Evolutionary conservation across 2,329 filamentous ascomycete genomes (phyloP).

Genomic region (Trichoderma harzianum): DNA sequence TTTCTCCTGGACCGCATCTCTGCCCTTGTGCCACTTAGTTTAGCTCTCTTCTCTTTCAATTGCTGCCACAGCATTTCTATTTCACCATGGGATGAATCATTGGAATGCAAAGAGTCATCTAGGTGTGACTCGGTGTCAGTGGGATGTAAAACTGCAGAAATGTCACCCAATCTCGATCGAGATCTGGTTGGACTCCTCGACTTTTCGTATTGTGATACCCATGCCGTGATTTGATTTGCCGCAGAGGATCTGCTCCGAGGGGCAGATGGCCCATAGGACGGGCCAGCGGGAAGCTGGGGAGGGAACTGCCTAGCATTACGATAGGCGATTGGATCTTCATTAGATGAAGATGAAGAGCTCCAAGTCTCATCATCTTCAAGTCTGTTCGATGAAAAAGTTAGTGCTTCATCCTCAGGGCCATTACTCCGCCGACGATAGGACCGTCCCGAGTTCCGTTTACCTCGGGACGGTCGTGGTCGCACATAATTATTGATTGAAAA

Average conservation of each 20-base stretch:
- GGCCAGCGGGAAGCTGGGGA: constrained; percentile 31
- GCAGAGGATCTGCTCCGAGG: constrained; percentile 28
- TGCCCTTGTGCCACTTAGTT: constrained; percentile 27
- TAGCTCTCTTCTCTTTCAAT: constrained; percentile 34
- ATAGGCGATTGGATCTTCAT: constrained; percentile 30
- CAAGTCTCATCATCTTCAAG: constrained; percentile 23
- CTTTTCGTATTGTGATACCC: constrained; percentile 33
- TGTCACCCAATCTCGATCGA: constrained; percentile 14
- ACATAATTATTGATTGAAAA: not conserved
- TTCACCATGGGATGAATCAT: constrained; percentile 28
- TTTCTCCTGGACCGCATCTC: constrained; percentile 34
- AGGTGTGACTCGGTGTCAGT: constrained; percentile 18
- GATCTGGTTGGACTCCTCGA: constrained; percentile 25
- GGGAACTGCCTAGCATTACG: constrained; percentile 33
- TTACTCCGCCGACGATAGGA: constrained; percentile 5
- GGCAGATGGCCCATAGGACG: constrained; percentile 22
- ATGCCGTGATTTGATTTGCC: constrained; percentile 34
- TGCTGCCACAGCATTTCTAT: constrained; percentile 36
- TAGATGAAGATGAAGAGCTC: constrained; percentile 26
- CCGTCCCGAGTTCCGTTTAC: constrained; percentile 7
- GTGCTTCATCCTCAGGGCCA: constrained; percentile 23
- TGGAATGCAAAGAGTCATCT: constrained; percentile 22
- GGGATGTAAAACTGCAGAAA: constrained; percentile 4
- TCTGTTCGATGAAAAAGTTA: constrained; percentile 26
- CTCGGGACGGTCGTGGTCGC: not conserved